These are phyloP conservation scores for Cladophialophora carrionii DNA, from an alignment of 2,329 filamentous ascomycete genomes.

Conservation along the genomic window DNA sequence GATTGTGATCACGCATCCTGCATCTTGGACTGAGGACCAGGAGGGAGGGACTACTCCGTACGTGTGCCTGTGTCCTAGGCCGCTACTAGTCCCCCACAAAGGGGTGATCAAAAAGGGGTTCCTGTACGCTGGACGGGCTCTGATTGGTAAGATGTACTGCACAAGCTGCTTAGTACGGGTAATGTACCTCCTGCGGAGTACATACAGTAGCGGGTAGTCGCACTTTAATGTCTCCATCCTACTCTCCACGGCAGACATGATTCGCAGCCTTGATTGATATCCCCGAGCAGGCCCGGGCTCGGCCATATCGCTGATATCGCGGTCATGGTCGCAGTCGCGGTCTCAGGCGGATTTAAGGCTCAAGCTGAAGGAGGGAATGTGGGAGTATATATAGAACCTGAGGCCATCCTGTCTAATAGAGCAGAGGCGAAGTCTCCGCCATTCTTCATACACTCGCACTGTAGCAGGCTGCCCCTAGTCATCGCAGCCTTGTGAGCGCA, in stretches of 20 bases:
- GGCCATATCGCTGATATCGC: neutral
- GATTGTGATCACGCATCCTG: neutral
- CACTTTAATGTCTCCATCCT: neutral
- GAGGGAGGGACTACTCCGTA: neutral
- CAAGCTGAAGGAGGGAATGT: neutral
- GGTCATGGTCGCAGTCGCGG: neutral
- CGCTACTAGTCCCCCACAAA: neutral
- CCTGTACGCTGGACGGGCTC: neutral
- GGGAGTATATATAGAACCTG: neutral
- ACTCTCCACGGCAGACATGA: neutral
- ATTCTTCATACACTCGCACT: neutral
- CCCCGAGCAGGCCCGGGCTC: neutral
- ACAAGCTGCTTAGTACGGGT: too few species aligned
- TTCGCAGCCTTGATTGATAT: neutral
- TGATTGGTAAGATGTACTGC: too few species aligned
- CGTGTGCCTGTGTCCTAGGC: too few species aligned
- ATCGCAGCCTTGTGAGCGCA: neutral
- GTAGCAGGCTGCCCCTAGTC: neutral
- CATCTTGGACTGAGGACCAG: neutral
- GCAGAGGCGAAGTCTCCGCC: neutral
- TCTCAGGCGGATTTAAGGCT: neutral
- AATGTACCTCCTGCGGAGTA: neutral
- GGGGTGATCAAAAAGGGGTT: neutral
- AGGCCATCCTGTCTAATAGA: neutral
- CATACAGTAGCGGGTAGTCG: neutral